These are phyloP conservation scores for Aurinia saxatilis DNA, from an alignment of 345 rosid species.

Conservation along the genomic window DNA sequence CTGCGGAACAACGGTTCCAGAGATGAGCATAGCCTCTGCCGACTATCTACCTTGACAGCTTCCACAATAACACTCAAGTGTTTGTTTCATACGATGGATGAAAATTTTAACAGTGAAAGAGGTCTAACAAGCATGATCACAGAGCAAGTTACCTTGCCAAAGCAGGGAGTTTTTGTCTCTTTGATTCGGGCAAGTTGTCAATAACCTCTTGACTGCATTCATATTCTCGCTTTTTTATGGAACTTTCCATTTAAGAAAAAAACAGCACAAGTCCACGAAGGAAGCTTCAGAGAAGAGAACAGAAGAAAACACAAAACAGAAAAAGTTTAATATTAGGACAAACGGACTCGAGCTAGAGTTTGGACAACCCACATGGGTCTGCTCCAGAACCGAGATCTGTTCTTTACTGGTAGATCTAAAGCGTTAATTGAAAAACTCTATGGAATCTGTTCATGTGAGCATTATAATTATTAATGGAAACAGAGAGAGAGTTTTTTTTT, in stretches of 20 bases:
- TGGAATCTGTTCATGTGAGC: conserved; percentile 32
- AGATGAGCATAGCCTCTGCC: conserved; percentile 85
- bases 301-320: conserved; percentile 17
- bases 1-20: conserved; percentile 91
- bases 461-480: conserved; percentile 27
- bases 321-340: conserved; percentile 16
- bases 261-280: conserved; percentile 24
- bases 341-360: conserved; percentile 20
- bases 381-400: conserved; percentile 32
- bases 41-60: conserved; percentile 90
- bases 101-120: conserved; percentile 10
- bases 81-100: conserved; percentile 15
- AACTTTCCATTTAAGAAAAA: conserved; percentile 55
- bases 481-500: conserved; percentile 20
- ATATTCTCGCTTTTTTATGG: conserved; percentile 55
- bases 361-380: conserved; percentile 33
- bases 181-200: conserved; percentile 45
- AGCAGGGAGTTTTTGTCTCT: conserved; percentile 72
- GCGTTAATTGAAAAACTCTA: conserved; percentile 11
- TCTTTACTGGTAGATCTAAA: conserved; percentile 32
- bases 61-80: conserved; percentile 74
- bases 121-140: too few species aligned
- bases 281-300: conserved; percentile 35
- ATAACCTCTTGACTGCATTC: conserved; percentile 46
- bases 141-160: conserved; percentile 60